A percentile compares a stretch with the other conserved stretches of the same genome.
Evolutionary conservation across 2,329 filamentous ascomycete species (phyloP).

Genomic region (Curvularia hawaiiensis): DNA sequence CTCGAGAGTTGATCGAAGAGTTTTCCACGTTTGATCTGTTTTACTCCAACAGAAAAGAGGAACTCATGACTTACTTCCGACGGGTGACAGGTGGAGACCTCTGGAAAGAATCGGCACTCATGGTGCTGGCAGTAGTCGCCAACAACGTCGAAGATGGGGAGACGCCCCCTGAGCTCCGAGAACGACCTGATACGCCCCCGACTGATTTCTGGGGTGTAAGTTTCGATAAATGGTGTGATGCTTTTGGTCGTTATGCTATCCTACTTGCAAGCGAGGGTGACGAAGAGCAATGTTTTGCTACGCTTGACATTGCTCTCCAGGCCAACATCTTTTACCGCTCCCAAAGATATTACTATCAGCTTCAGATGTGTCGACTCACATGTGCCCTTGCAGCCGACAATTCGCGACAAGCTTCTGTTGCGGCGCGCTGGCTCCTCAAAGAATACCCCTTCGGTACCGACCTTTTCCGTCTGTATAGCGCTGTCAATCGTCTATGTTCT

Average conservation of each 20-base stretch:
- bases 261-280: constrained; percentile 71
- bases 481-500: constrained; percentile 76
- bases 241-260: constrained; percentile 88
- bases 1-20: constrained; percentile 62
- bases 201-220: constrained; percentile 74
- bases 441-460: constrained; percentile 81
- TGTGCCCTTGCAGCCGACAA: constrained; percentile 85
- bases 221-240: constrained; percentile 84
- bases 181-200: constrained; percentile 47
- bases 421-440: constrained; percentile 83
- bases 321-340: constrained; percentile 82
- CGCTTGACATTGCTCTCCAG: constrained; percentile 77
- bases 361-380: constrained; percentile 79
- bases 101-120: constrained; percentile 43
- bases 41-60: constrained; percentile 57
- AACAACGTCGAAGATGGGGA: constrained; percentile 44
- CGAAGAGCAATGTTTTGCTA: constrained; percentile 74
- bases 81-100: constrained; percentile 39
- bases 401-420: constrained; percentile 72
- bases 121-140: constrained; percentile 42
- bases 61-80: constrained; percentile 44
- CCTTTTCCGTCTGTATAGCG: constrained; percentile 80
- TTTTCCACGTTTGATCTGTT: constrained; percentile 65
- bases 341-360: constrained; percentile 69
- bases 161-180: constrained; percentile 33